Percentiles rank a stretch among this genome's conserved stretches.
phyloP scores from a whole-genome alignment of 2,329 filamentous ascomycete species.

The Fusarium dlaminii region DNA sequence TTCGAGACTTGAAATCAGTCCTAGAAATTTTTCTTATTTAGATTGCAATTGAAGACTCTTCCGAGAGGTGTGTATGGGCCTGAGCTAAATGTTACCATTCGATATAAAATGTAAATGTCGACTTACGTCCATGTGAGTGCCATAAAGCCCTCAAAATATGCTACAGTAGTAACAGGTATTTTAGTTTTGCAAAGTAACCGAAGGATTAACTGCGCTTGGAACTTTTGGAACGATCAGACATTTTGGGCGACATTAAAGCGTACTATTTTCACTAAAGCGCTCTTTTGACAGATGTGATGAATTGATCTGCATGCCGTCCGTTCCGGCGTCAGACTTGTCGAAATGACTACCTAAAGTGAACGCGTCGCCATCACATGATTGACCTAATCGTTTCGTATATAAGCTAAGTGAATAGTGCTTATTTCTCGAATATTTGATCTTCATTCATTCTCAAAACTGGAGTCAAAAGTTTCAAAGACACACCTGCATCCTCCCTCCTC shows the following conservation, averaged over 20 bases:
- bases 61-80: fast-evolving
- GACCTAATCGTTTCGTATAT: background rate
- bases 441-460: no score
- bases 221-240: background rate
- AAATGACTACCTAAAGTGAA: fast-evolving
- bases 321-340: background rate
- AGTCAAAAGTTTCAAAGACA: fast-evolving
- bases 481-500: fast-evolving
- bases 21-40: background rate
- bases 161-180: no score
- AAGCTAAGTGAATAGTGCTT: background rate
- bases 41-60: background rate
- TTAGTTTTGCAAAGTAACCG: fast-evolving
- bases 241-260: background rate
- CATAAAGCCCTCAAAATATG: background rate
- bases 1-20: fast-evolving
- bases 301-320: background rate
- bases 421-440: background rate
- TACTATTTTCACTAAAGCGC: background rate
- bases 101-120: background rate
- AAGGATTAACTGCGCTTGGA: background rate
- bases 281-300: fast-evolving
- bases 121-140: background rate
- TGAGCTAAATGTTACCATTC: fast-evolving
- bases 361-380: background rate